Conservation (phyloP, 2,329 filamentous ascomycete genomes). For the Bipolaris cookei region DNA sequence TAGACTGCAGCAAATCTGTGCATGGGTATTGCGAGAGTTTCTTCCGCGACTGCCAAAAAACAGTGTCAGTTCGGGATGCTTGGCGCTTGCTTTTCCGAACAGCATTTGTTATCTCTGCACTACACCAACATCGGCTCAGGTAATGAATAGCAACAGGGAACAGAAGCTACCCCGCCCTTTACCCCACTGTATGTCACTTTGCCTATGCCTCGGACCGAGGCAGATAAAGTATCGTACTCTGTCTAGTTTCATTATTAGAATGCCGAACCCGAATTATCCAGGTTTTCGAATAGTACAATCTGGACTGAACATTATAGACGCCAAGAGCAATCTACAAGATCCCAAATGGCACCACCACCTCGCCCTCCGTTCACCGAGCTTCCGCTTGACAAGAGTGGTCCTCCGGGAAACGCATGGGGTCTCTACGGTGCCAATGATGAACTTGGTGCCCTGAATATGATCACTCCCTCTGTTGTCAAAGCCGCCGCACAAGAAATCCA, state of each 20-base stretch:
- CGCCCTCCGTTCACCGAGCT: slow-evolving; percentile 55
- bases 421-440: slow-evolving; percentile 60
- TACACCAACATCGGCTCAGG: slow-evolving; percentile 1
- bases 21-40: neutral
- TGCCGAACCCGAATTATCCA: neutral
- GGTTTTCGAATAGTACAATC: neutral
- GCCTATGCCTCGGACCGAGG: neutral
- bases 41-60: neutral
- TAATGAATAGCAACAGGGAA: slow-evolving; percentile 17
- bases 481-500: slow-evolving; percentile 56
- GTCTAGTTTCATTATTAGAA: neutral
- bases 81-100: neutral
- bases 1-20: neutral
- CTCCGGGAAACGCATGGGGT: slow-evolving; percentile 63
- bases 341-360: slow-evolving; percentile 25
- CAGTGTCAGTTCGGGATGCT: neutral
- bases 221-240: neutral
- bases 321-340: neutral
- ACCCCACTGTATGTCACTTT: slow-evolving; percentile 28
- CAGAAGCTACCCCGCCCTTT: slow-evolving; percentile 30
- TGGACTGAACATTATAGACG: neutral
- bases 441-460: slow-evolving; percentile 62
- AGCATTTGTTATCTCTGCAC: slow-evolving; percentile 2
- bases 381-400: slow-evolving; percentile 58
- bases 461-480: slow-evolving; percentile 56